These are phyloP conservation scores for Heimioporus sp. DNA, from an alignment of 768 basidiomycete species.

Conservation along the genomic window DNA sequence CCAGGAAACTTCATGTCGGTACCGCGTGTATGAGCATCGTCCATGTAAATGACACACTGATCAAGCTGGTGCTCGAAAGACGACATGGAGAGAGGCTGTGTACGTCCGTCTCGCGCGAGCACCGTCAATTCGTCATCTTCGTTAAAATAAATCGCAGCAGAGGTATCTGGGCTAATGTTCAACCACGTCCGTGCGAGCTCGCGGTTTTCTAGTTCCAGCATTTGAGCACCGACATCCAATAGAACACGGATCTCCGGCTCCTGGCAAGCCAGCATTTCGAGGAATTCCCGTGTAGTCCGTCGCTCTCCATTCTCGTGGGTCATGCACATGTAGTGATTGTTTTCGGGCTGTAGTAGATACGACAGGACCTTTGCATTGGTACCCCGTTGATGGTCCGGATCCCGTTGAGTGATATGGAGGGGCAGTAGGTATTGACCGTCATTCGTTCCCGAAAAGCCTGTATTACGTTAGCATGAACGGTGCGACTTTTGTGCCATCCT, in stretches of 20 bases:
- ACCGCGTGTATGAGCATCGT: slow-evolving; percentile 14
- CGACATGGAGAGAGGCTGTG: slow-evolving; percentile 38
- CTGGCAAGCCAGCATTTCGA: slow-evolving; percentile 31
- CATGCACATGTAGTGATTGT: slow-evolving; percentile 11
- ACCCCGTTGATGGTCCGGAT: slow-evolving; percentile 14
- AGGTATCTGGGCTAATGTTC: background rate
- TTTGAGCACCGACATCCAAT: slow-evolving; percentile 56
- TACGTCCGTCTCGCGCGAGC: slow-evolving; percentile 33
- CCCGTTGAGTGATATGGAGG: slow-evolving; percentile 22
- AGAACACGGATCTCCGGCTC: slow-evolving; percentile 39
- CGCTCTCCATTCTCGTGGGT: background rate
- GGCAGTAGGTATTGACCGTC: slow-evolving; percentile 28
- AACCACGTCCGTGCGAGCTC: slow-evolving; percentile 42
- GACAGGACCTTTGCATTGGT: slow-evolving; percentile 12
- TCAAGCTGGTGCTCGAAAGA: slow-evolving; percentile 2
- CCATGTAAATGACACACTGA: slow-evolving; percentile 9
- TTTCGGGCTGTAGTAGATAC: slow-evolving; percentile 21
- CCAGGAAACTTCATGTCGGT: slow-evolving; percentile 15
- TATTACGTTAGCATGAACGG: background rate
- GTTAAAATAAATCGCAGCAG: slow-evolving; percentile 26
- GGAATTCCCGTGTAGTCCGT: slow-evolving; percentile 21
- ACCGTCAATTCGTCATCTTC: slow-evolving; percentile 18
- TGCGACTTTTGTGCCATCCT: background rate
- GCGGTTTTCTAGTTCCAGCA: slow-evolving; percentile 46
- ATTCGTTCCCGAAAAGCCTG: slow-evolving; percentile 27